Base-by-base conservation (phyloP, 164 flowering plant genomes). In the Aristolochia californica region DNA sequence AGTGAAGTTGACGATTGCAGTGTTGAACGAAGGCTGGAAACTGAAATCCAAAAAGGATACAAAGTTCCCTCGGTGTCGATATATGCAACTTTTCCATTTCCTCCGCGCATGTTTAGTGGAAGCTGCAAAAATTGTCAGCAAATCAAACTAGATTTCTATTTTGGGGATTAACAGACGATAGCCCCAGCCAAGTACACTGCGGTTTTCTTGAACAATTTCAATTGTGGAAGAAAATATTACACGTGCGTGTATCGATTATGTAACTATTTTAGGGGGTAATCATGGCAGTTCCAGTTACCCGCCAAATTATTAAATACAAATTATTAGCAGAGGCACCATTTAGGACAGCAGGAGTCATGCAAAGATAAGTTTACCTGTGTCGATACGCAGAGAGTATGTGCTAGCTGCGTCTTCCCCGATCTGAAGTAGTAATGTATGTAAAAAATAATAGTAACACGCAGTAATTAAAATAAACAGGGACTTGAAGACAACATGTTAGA, bases 1-100 rank as follows among this genome's bases (percentile, higher is more conserved):
- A 34, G 7, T 34, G 40, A 12, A 34, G 11, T 5, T 34, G 10
- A 34, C 40, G 40, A 34, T 34, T 34, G 40, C 40, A 12, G 40
- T 34, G 40, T 34, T 34, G 40, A 34, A 8, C 40, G 10, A 34
- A 34, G 40, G 40, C 40, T 34, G 40, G 5, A 34, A 34, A 34
- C 4, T 5, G n/a, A 8, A 34, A 0, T 24, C 11, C n/a, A 15
- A 23, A 48, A 63, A 78, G 84, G 87, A 80, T 90, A 94, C 99
- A 94, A 94, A 21, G 99, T 94, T 70, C 99, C 99, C 74, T 94
- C 99, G 25, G 99, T 94, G 58, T 94, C 99, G 43, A 94, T 87
- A 75, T 90, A 94, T 23, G 99, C 99, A 13, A 94, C 97, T 68
- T 94, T 90, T 53, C 97, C 99, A 67, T 94, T 94, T 48, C 99